These are phyloP conservation scores for Hyaloperonospora brassicae DNA, from an alignment of 352 stramenopile genomes.

Conservation along the genomic window DNA sequence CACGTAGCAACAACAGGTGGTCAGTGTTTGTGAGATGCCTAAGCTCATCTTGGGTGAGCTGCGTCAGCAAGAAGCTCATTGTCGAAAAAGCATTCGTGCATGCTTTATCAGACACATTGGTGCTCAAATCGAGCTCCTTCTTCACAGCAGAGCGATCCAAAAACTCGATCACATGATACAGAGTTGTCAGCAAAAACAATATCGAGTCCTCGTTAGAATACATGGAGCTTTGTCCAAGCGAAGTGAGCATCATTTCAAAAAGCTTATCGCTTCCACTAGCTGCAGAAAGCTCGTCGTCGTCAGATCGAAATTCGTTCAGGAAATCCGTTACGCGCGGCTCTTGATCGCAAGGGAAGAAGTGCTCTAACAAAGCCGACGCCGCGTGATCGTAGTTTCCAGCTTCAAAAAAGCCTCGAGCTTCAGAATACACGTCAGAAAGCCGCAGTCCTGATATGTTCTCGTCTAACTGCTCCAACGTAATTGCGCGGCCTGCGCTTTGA, in stretches of 20 bases:
- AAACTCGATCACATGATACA: conserved; percentile 36
- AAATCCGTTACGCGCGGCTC: conserved; percentile 41
- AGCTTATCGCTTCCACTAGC: conserved; percentile 11
- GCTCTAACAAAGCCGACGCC: conserved; percentile 28
- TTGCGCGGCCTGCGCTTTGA: conserved; percentile 27
- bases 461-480: conserved; percentile 34
- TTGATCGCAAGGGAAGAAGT: conserved; percentile 53
- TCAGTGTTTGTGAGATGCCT: conserved; percentile 8
- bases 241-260: conserved; percentile 38
- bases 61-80: conserved; percentile 28
- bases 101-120: conserved; percentile 24
- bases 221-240: conserved; percentile 28
- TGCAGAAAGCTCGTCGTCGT: conserved; percentile 11
- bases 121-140: conserved; percentile 8
- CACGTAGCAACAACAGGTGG: conserved; percentile 26
- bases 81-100: conserved; percentile 32
- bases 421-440: conserved; percentile 48
- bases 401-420: conserved; percentile 37
- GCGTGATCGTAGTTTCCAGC: conserved; percentile 33
- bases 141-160: conserved; percentile 22
- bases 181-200: conserved; percentile 33
- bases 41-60: conserved; percentile 21
- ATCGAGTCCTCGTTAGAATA: conserved; percentile 26
- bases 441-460: conserved; percentile 45
- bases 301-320: conserved; percentile 43